phyloP scores from a whole-genome alignment of 2,329 filamentous ascomycete genomes.

The Colletotrichum karsti region DNA sequence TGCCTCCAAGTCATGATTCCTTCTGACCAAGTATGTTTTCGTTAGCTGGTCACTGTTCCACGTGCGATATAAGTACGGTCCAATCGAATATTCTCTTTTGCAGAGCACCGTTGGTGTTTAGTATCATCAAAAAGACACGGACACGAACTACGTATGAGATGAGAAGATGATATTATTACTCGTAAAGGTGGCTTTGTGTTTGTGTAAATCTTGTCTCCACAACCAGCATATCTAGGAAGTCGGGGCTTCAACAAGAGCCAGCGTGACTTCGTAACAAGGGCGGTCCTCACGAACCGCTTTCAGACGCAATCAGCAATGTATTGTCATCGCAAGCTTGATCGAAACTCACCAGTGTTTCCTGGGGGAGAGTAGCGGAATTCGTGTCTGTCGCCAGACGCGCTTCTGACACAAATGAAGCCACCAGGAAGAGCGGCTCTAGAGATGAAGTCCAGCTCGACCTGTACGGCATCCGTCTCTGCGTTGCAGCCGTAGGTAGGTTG shows the following conservation, averaged over 20 bases:
- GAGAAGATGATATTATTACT: no score
- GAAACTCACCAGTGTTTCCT: constrained; percentile 43
- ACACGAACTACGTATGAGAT: no score
- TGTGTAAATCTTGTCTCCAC: no score
- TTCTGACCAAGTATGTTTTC: no score
- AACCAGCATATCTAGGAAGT: no score
- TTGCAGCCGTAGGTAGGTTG: constrained; percentile 51
- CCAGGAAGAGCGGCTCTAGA: constrained; percentile 39
- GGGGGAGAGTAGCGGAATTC: constrained; percentile 54
- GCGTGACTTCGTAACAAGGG: constrained; percentile 9
- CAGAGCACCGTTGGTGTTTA: no score
- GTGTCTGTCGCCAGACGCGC: constrained; percentile 43
- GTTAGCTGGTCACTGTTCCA: no score
- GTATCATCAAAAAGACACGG: no score
- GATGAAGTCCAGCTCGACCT: constrained; percentile 46
- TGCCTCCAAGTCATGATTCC: no score
- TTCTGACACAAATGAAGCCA: constrained; percentile 49
- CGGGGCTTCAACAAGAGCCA: neutral
- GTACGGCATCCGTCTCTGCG: constrained; percentile 47
- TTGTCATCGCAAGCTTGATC: neutral
- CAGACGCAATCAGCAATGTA: neutral
- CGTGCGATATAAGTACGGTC: no score
- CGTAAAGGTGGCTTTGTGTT: no score
- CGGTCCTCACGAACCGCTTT: constrained; percentile 2
- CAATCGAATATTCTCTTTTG: no score